These are phyloP conservation scores for Phylloporus scabripes DNA, from an alignment of 768 basidiomycete genomes.

Conservation along the genomic window DNA sequence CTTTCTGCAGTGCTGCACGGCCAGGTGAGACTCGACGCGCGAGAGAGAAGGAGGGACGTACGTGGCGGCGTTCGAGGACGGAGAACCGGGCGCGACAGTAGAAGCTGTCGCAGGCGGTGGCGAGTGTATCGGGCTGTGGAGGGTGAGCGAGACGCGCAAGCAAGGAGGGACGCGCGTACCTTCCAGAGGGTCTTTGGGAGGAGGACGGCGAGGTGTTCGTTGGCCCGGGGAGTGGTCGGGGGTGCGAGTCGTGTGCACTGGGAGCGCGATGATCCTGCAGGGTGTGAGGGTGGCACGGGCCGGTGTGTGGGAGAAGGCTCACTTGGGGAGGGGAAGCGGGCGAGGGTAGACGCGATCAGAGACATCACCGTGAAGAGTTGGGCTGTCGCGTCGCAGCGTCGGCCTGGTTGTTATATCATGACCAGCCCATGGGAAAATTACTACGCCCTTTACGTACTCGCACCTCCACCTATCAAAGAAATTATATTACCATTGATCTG, in stretches of 20 bases:
- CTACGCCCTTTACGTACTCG: constrained; percentile 13
- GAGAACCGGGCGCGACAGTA: constrained; percentile 62
- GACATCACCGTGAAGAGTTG: constrained; percentile 25
- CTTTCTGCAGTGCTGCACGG: constrained; percentile 69
- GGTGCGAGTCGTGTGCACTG: constrained; percentile 15
- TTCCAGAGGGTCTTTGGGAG: constrained; percentile 72
- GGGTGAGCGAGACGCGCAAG: constrained; percentile 13
- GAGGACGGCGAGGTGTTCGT: constrained; percentile 76
- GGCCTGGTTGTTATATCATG: constrained; percentile 26
- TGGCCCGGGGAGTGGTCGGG: constrained; percentile 29
- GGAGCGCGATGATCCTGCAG: constrained; percentile 18
- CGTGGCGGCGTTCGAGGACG: constrained; percentile 70
- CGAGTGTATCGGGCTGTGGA: constrained; percentile 53
- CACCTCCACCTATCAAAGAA: too few species aligned
- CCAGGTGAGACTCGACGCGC: constrained; percentile 15
- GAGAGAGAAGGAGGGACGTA: constrained; percentile 33
- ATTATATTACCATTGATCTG: too few species aligned
- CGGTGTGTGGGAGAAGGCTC: too few species aligned
- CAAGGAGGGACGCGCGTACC: constrained; percentile 33
- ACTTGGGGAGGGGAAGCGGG: constrained; percentile 19
- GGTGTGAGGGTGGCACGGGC: constrained; percentile 5
- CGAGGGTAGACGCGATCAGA: constrained; percentile 19
- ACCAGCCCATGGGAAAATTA: constrained; percentile 26
- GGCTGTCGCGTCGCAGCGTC: not conserved
- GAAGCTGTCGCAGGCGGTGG: constrained; percentile 66